phyloP scores from a whole-genome alignment of 352 stramenopile species.

The Phytophthora megakarya region DNA sequence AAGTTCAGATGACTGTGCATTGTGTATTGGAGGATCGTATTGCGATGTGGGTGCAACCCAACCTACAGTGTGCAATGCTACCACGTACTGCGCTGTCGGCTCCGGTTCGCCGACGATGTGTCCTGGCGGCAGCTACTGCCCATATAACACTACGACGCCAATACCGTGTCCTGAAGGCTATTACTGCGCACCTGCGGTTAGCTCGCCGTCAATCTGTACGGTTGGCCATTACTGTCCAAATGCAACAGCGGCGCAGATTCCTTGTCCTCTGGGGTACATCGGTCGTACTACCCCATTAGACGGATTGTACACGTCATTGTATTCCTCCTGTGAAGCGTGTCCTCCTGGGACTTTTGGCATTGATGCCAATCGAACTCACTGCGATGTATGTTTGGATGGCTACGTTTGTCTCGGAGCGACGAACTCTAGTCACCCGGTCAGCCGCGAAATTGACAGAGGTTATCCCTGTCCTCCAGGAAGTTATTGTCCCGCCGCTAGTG shows the following conservation, averaged over 20 bases:
- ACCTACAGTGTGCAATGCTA: conserved; percentile 54
- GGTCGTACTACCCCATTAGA: conserved; percentile 57
- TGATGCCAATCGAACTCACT: conserved; percentile 77
- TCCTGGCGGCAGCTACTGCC: conserved; percentile 73
- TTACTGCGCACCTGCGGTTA: conserved; percentile 62
- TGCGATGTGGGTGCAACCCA: conserved; percentile 53
- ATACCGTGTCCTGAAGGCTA: conserved; percentile 72
- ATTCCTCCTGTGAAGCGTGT: conserved; percentile 75
- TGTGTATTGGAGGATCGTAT: conserved; percentile 65
- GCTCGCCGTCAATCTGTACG: conserved; percentile 41
- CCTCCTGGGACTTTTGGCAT: conserved; percentile 78
- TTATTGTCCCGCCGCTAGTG: conserved; percentile 75
- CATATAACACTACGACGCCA: conserved; percentile 66
- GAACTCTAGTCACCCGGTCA: conserved; percentile 56
- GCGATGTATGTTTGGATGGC: conserved; percentile 70
- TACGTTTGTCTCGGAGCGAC: conserved; percentile 87
- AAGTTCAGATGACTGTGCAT: conserved; percentile 44
- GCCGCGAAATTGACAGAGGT: conserved; percentile 66
- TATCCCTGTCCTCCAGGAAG: conserved; percentile 82
- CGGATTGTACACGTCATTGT: conserved; percentile 51
- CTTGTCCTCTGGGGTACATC: conserved; percentile 81
- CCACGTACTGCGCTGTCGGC: conserved; percentile 63
- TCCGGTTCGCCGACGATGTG: conserved; percentile 58
- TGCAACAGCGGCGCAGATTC: conserved; percentile 51
- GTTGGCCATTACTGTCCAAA: conserved; percentile 79